Conservation (phyloP, 768 basidiomycete species). For the Pleurotus sapidus region DNA sequence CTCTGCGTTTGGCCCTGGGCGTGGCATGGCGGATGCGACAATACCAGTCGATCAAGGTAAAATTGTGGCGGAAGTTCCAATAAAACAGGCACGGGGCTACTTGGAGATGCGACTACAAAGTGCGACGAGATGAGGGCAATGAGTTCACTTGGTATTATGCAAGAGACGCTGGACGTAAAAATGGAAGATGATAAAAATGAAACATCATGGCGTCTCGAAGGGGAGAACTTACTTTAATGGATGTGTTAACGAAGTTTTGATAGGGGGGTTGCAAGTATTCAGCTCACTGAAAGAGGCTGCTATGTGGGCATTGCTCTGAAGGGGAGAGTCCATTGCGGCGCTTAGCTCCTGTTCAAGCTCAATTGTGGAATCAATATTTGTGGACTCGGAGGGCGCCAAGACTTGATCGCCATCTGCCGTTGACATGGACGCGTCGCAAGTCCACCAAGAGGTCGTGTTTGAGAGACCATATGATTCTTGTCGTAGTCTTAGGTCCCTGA, state of each 20-base stretch:
- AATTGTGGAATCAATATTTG: conserved; percentile 7
- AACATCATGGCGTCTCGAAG: no score
- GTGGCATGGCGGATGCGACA: conserved; percentile 15
- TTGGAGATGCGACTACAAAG: conserved; percentile 25
- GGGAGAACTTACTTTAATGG: conserved; percentile 72
- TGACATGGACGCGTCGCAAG: conserved; percentile 17
- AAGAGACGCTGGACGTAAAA: conserved; percentile 48
- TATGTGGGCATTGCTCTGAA: conserved; percentile 13
- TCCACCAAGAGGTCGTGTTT: conserved; percentile 45
- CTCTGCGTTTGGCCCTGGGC: conserved; percentile 9
- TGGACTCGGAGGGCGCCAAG: conserved; percentile 23
- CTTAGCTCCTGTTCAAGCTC: conserved; percentile 47
- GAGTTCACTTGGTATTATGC: conserved; percentile 58
- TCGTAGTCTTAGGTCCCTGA: conserved; percentile 46
- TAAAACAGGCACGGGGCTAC: conserved; percentile 30
- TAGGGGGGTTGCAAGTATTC: conserved; percentile 4
- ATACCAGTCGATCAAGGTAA: conserved; percentile 40
- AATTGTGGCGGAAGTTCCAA: conserved; percentile 44
- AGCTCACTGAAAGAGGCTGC: conserved; percentile 8
- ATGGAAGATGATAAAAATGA: neutral
- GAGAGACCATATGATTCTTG: conserved; percentile 39
- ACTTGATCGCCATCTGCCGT: conserved; percentile 12
- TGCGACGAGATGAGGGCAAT: conserved; percentile 51
- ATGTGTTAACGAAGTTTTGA: conserved; percentile 78
- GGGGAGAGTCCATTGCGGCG: conserved; percentile 50